Evolutionary conservation across 2,329 filamentous ascomycete genomes (phyloP).

Genomic region (Fulvia fulva): DNA sequence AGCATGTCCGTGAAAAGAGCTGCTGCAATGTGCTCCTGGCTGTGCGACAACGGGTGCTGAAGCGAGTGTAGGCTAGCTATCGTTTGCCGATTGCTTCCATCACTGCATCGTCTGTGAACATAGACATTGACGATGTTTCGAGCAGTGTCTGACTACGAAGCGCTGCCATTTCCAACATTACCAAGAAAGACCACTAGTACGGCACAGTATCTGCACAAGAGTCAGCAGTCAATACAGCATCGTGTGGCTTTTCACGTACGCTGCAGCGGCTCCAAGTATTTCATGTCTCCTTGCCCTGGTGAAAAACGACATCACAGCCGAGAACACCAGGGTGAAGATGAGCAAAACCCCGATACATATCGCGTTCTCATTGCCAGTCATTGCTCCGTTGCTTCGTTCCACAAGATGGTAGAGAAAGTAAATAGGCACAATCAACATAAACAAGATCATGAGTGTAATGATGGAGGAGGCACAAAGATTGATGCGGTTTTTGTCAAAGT

Average conservation of each 20-base stretch:
- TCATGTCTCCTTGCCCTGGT: conserved; percentile 28
- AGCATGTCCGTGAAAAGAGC: too few species aligned
- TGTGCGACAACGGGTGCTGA: too few species aligned
- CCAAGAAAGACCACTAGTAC: conserved; percentile 21
- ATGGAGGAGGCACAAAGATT: conserved; percentile 22
- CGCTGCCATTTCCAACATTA: conserved; percentile 11
- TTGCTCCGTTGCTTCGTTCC: conserved; percentile 6
- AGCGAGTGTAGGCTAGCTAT: too few species aligned
- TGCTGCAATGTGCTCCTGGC: too few species aligned
- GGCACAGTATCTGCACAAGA: conserved; percentile 22
- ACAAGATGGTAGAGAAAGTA: conserved; percentile 28
- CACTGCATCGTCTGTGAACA: too few species aligned
- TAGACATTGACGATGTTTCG: too few species aligned
- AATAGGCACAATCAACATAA: conserved; percentile 28
- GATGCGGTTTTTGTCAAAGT: too few species aligned
- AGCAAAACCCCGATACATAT: conserved; percentile 25
- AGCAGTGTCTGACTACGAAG: too few species aligned
- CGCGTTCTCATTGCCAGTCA: conserved; percentile 13
- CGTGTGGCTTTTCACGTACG: too few species aligned
- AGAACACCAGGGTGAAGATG: conserved; percentile 27
- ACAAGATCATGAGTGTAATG: conserved; percentile 26
- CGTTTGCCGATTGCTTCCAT: too few species aligned
- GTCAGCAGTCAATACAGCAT: too few species aligned
- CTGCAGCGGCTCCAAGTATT: conserved; percentile 27
- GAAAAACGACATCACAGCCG: conserved; percentile 25